Base-by-base conservation (phyloP, 768 basidiomycete species). In the Dendrothele bispora region DNA sequence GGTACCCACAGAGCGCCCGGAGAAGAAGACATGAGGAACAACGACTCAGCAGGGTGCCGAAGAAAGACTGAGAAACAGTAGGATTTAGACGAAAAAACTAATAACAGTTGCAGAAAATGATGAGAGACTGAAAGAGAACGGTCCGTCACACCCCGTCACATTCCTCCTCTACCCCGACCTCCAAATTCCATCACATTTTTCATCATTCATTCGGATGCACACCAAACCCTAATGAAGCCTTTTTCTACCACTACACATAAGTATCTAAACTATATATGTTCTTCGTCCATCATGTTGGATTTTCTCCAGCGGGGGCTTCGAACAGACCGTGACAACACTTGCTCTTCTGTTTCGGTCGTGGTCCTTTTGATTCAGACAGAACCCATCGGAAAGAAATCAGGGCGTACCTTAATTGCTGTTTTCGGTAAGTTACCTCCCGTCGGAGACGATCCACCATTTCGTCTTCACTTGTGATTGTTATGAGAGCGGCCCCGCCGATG, bases 1-100 rank as follows among this genome's bases (percentile, higher is more conserved):
- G 30, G 24, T 15, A 67, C 78, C 57, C 59, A 78, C 78, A 74
- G 61, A 55, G 71, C 68, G 53, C 67, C 66, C 44, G 72, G 70
- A 55, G 70, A 66, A n/a, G 71, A 69, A 51, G 75, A 69, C 78
- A 80, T 80, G 50, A 54, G 48, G 43, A 22, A 40, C 35, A 37
- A 15, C 35, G 14, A 29, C 3, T 27, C 12, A 22, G 17, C 11
- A 27, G 24, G 21, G 15, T 22, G 22, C 22, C 21, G 39, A 12
- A 18, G 39, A 12, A 41, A 20, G 4, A 26, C 22, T 17, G 20
- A 14, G n/a, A n/a, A n/a, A n/a, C n/a, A n/a, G n/a, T 22, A 22
- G 11, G 20, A 41, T 25, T 7, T 20, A 41, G 22, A 11, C 2
- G 10, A 25, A 41, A 18, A 7, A 22, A 3, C 18, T n/a, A 12